Base-by-base conservation (phyloP, 2,329 filamentous ascomycete genomes). In the Parastagonospora avenae region DNA sequence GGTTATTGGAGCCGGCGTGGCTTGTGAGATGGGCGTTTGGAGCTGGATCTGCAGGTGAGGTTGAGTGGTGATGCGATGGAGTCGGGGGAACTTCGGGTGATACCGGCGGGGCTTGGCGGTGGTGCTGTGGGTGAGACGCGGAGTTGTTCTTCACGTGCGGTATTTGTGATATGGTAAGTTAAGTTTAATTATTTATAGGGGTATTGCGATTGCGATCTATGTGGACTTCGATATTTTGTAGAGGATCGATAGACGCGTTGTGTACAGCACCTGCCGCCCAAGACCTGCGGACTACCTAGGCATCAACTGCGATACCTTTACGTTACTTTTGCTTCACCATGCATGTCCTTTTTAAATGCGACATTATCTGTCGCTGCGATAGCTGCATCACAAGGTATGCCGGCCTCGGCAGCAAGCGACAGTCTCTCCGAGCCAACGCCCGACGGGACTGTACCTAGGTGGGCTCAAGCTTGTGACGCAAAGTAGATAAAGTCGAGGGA, bases 11-110 rank as follows among this genome's bases (percentile, higher is more conserved):
- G 55, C 50, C 42, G 36, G 42, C 9, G 43, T 54, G 54, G 55
- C 51, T 52, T 57, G 57, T 51, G 33, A 47, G 15, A 48, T 37
- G 14, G 48, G 49, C 67, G 75, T 35, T 75, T 78, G 45, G 73
- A 79, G 31, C 70, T 67, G 1, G 73, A 66, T 12, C 71, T 80
- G 9, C 57, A 69, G 60, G 80, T 79, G 2, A 74, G 67, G 47
- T 43, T 81, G 15, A 73, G 54, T 52, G 44, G 58, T 51, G 55
- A 54, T 60, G 56, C 41, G 51, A 51, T 51, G 50, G 48, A 39
- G n/a, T 56, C 61, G 59, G 61, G 52, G 40, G 37, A 37, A 54
- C 48, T 47, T 55, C 58, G 55, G 62, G 51, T 27, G 47, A 30
- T 44, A 12, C 30, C n/a, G n/a, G n/a, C n/a, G n/a, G 49, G 44